phyloP scores from a whole-genome alignment of 2,329 filamentous ascomycete genomes.

The Phaeophleospora eucalypticola region DNA sequence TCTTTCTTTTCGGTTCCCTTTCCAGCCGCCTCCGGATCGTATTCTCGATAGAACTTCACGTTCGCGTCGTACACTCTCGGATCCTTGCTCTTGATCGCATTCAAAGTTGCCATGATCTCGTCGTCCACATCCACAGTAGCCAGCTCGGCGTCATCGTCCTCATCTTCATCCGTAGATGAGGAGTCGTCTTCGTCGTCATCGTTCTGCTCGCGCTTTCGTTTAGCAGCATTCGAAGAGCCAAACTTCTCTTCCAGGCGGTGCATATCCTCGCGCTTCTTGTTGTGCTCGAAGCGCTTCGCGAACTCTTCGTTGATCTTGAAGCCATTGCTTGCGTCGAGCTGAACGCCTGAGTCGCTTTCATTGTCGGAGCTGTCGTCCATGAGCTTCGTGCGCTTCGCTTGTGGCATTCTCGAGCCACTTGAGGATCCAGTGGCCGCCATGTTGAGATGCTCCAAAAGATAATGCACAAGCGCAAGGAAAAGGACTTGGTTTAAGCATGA shows the following conservation, averaged over 20 bases:
- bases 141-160: constrained; percentile 86
- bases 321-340: constrained; percentile 16
- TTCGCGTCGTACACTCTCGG: constrained; percentile 82
- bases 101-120: constrained; percentile 79
- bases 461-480: too few species aligned
- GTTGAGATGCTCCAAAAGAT: too few species aligned
- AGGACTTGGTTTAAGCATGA: too few species aligned
- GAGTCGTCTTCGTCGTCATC: constrained; percentile 59
- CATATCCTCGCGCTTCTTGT: constrained; percentile 91
- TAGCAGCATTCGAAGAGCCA: constrained; percentile 41
- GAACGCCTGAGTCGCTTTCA: constrained; percentile 24
- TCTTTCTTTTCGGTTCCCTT: constrained; percentile 52
- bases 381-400: constrained; percentile 32
- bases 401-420: constrained; percentile 10
- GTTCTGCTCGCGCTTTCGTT: constrained; percentile 34
- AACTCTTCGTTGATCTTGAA: constrained; percentile 88
- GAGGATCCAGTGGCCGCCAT: constrained; percentile 5
- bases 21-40: constrained; percentile 50
- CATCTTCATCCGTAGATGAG: constrained; percentile 66
- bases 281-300: constrained; percentile 86
- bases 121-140: constrained; percentile 80
- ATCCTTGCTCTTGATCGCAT: constrained; percentile 86
- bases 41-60: constrained; percentile 69
- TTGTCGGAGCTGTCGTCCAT: constrained; percentile 24
- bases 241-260: constrained; percentile 85